A percentile compares a stretch with the other conserved stretches of the same genome.
These are phyloP conservation scores for Moesziomyces globuligerus DNA, from an alignment of 1,284 basidiomycete genomes.

Conservation along the genomic window DNA sequence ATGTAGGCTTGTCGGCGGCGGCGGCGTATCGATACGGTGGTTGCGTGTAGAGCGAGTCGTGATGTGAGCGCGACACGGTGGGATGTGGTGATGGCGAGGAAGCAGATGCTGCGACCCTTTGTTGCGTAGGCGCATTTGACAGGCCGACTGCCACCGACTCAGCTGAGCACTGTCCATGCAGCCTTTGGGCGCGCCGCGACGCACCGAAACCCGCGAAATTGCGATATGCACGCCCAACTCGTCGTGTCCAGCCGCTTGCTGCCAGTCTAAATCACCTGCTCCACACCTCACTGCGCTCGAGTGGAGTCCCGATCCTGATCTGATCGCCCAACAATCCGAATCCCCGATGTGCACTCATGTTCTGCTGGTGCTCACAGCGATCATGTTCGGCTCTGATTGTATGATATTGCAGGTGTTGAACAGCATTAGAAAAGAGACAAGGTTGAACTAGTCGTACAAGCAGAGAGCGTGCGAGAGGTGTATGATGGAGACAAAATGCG, in stretches of 20 bases:
- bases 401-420: constrained; percentile 47
- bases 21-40: background rate
- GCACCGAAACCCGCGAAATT: background rate
- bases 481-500: constrained; percentile 10
- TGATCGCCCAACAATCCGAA: background rate
- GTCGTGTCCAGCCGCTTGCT: no score
- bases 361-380: no score
- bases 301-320: background rate
- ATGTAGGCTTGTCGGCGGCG: no score
- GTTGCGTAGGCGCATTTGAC: no score
- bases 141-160: background rate
- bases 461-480: constrained; percentile 7
- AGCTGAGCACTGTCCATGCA: background rate
- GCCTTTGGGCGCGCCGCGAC: background rate
- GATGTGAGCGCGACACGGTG: background rate
- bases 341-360: background rate
- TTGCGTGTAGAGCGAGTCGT: background rate
- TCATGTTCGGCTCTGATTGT: constrained; percentile 39
- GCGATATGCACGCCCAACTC: background rate
- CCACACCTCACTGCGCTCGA: background rate
- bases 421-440: constrained; percentile 47
- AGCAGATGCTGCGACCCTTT: no score
- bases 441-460: constrained; percentile 56
- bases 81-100: no score
- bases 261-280: no score